Evolutionary conservation across 2,329 filamentous ascomycete genomes (phyloP), one percentile per base, ranked within the genome.

Genomic region (Fusarium newnesense): DNA sequence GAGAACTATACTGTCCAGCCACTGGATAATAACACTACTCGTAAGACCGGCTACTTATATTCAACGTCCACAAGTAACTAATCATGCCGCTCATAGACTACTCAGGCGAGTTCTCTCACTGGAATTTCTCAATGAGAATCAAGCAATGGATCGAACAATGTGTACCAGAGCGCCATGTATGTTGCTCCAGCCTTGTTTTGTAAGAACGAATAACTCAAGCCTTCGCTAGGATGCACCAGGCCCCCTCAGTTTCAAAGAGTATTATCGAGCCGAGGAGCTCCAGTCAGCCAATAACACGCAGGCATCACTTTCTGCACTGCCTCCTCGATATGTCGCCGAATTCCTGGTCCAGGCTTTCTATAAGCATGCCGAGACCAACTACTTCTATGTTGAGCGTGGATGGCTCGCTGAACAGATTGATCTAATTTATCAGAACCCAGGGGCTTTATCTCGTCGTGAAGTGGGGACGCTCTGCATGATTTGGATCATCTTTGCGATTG

Each of bases 81-180:
- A 44, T 62, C 43, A 66, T 46, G 18, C 49, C 3, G 19, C 8
- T 42, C 9, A 9, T 46, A 87, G 85, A 87, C 60, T 87, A 86
- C 66, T 87, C 85, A 2, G 85, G 85, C 13, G 85, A 87, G 69
- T 87, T 87, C 72, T 87, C 85, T 4, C 85, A 87, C 63, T 87
- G 85, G 84, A 87, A 87, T 69, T 87, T 87, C 72, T 87, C 85
- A 44, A 86, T 86, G 84, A 79, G 84, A 44, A 83, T 86, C 69
- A 86, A 86, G 70, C 82, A 84, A n/a, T 85, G 84, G 76, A 84
- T 87, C n/a, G 83, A 86, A 60, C 80, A 84, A 56, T 82, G 80
- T 64, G 80, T 79, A 12, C 78, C 79, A 32, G 77, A 77, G 37
- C 77, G 73, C 66, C 79, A 74, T 66, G 80, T 79, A 77, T 67